Evolutionary conservation across 2,329 filamentous ascomycete genomes (phyloP).

Genomic region (Botrytis porri): DNA sequence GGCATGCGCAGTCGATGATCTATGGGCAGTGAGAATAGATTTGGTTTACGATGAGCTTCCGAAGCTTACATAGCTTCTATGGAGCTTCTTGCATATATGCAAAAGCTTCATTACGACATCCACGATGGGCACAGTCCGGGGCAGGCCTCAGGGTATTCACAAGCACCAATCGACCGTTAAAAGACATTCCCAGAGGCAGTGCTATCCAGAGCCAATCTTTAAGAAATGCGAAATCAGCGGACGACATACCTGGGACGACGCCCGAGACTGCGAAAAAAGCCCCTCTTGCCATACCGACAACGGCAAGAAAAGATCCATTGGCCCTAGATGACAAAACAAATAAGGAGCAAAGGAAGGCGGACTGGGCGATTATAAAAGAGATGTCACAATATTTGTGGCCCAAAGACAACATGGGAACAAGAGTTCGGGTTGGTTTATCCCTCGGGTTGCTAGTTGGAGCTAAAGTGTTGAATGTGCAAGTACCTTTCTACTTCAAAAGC

Average conservation of each 20-base stretch:
- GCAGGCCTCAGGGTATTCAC: slow-evolving; percentile 35
- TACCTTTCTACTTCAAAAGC: slow-evolving; percentile 98
- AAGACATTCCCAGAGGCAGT: slow-evolving; percentile 28
- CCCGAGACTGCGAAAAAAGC: slow-evolving; percentile 31
- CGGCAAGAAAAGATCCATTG: slow-evolving; percentile 51
- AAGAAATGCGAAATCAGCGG: slow-evolving; percentile 26
- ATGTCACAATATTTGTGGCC: slow-evolving; percentile 98
- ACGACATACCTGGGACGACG: slow-evolving; percentile 28
- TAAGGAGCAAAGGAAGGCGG: slow-evolving; percentile 89
- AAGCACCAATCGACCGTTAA: slow-evolving; percentile 28
- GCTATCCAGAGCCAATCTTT: slow-evolving; percentile 28
- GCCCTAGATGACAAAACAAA: slow-evolving; percentile 65
- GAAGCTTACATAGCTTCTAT: slow-evolving; percentile 31
- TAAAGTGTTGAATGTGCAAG: slow-evolving; percentile 95
- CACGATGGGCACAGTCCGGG: slow-evolving; percentile 29
- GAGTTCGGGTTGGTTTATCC: slow-evolving; percentile 81
- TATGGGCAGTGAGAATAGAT: slow-evolving; percentile 16
- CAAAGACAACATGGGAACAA: slow-evolving; percentile 78
- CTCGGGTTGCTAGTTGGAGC: slow-evolving; percentile 79
- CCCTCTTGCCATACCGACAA: slow-evolving; percentile 22
- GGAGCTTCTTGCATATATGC: slow-evolving; percentile 34
- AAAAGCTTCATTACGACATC: slow-evolving; percentile 27
- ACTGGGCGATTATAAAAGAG: slow-evolving; percentile 98
- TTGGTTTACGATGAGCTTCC: slow-evolving; percentile 33
- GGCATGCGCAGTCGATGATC: slow-evolving; percentile 24